These are phyloP conservation scores for Ganoderma leucocontextum DNA, from an alignment of 1,284 basidiomycete genomes.

Conservation along the genomic window DNA sequence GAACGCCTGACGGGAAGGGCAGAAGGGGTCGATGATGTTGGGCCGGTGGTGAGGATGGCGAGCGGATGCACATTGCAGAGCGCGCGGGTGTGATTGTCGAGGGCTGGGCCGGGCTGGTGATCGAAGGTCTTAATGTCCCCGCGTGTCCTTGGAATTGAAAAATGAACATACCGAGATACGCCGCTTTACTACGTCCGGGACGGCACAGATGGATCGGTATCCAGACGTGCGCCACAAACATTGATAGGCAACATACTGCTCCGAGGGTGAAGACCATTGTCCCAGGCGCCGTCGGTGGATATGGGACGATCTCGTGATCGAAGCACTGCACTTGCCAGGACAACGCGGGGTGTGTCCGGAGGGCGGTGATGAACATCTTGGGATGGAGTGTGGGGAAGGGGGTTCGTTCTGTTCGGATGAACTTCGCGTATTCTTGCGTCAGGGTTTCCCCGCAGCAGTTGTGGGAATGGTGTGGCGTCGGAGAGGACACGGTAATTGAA, in stretches of 20 bases:
- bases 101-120: constrained; percentile 5
- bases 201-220: background rate
- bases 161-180: constrained; percentile 6
- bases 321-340: background rate
- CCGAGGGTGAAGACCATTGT: background rate
- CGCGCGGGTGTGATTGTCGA: constrained; percentile 8
- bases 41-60: background rate
- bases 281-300: constrained; percentile 4
- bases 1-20: constrained; percentile 1
- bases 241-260: background rate
- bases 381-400: constrained; percentile 5
- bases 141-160: background rate
- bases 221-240: background rate
- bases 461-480: background rate
- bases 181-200: constrained; percentile 8
- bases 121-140: constrained; percentile 5
- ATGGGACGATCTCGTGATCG: constrained; percentile 2
- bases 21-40: background rate
- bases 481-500: background rate
- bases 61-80: constrained; percentile 1
- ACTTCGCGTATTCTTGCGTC: constrained; percentile 13
- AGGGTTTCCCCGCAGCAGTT: constrained; percentile 12
- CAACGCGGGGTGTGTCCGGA: constrained; percentile 3
- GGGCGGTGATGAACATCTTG: background rate
- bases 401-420: constrained; percentile 18